A percentile compares a stretch with the other conserved stretches of the same genome.
These are phyloP conservation scores for Cytospora schulzeri DNA, from an alignment of 2,329 filamentous ascomycete genomes.

Conservation along the genomic window DNA sequence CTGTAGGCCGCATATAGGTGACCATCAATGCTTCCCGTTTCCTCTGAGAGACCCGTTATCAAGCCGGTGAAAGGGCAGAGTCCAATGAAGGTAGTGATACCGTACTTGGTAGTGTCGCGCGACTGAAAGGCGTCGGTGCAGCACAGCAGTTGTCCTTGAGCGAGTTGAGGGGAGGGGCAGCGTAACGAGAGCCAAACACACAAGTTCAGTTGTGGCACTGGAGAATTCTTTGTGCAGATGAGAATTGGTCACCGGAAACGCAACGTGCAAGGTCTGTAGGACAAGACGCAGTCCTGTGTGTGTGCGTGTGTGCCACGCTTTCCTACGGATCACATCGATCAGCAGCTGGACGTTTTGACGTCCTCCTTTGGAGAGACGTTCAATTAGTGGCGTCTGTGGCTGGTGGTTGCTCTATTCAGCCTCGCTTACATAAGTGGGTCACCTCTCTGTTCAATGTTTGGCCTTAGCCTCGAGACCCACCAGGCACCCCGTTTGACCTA, in stretches of 20 bases:
- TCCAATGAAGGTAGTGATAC: slow-evolving; percentile 6
- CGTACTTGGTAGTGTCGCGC: slow-evolving; percentile 19
- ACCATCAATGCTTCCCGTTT: not conserved
- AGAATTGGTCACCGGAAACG: slow-evolving; percentile 15
- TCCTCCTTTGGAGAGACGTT: not conserved
- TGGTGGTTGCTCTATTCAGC: not conserved
- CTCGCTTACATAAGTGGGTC: not conserved
- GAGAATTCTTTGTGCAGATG: slow-evolving; percentile 15
- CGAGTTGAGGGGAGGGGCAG: slow-evolving; percentile 16
- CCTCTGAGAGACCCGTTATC: not conserved
- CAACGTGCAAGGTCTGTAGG: slow-evolving; percentile 16
- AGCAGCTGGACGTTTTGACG: not conserved
- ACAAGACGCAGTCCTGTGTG: slow-evolving; percentile 4
- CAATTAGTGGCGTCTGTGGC: slow-evolving; percentile 11
- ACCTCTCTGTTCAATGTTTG: not conserved
- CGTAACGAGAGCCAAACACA: slow-evolving; percentile 22
- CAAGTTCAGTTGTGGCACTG: slow-evolving; percentile 21
- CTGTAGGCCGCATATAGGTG: slow-evolving; percentile 5
- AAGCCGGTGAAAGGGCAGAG: not conserved
- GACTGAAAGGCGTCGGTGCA: slow-evolving; percentile 16
- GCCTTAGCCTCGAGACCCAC: not conserved
- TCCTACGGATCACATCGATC: not conserved
- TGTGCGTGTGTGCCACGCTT: not conserved
- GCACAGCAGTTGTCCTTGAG: slow-evolving; percentile 24
- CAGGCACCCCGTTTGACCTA: not conserved